phyloP scores from a whole-genome alignment of 2,329 filamentous ascomycete species.

The Madurella mycetomatis region DNA sequence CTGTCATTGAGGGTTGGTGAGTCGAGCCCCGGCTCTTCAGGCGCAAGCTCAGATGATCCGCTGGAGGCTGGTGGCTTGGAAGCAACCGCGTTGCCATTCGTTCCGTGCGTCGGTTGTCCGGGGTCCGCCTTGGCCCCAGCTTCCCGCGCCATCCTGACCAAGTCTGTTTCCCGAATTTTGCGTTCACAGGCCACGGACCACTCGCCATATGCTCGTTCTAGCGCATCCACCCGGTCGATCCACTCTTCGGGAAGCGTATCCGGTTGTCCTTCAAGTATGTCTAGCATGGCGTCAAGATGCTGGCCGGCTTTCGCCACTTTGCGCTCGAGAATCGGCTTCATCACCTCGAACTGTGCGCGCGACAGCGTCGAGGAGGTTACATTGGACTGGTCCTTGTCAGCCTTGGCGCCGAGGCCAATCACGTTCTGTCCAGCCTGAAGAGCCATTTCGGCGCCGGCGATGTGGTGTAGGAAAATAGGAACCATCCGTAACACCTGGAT shows the following conservation, averaged over 20 bases:
- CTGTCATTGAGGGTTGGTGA: background rate
- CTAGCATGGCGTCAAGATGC: slow-evolving; percentile 78
- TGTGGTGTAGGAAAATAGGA: slow-evolving; percentile 60
- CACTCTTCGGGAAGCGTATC: slow-evolving; percentile 83
- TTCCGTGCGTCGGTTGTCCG: background rate
- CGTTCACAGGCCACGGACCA: slow-evolving; percentile 79
- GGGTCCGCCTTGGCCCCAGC: slow-evolving; percentile 1
- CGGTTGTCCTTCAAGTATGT: slow-evolving; percentile 74
- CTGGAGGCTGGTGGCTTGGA: background rate
- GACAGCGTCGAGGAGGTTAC: slow-evolving; percentile 32
- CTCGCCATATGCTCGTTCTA: slow-evolving; percentile 72
- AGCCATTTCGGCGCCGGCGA: slow-evolving; percentile 63
- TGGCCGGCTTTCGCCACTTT: slow-evolving; percentile 67
- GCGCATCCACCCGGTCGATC: slow-evolving; percentile 78
- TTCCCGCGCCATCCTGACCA: slow-evolving; percentile 25
- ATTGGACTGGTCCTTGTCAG: slow-evolving; percentile 14
- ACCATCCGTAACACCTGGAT: slow-evolving; percentile 70
- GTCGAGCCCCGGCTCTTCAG: background rate
- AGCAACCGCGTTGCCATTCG: background rate
- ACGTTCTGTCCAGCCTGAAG: slow-evolving; percentile 64
- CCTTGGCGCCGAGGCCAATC: slow-evolving; percentile 34
- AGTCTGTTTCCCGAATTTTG: slow-evolving; percentile 65
- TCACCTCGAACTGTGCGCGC: slow-evolving; percentile 49
- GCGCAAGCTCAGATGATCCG: background rate
- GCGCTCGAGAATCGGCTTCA: slow-evolving; percentile 59